Conservation (phyloP, 352 stramenopile genomes). For the Globisporangium lucens region DNA sequence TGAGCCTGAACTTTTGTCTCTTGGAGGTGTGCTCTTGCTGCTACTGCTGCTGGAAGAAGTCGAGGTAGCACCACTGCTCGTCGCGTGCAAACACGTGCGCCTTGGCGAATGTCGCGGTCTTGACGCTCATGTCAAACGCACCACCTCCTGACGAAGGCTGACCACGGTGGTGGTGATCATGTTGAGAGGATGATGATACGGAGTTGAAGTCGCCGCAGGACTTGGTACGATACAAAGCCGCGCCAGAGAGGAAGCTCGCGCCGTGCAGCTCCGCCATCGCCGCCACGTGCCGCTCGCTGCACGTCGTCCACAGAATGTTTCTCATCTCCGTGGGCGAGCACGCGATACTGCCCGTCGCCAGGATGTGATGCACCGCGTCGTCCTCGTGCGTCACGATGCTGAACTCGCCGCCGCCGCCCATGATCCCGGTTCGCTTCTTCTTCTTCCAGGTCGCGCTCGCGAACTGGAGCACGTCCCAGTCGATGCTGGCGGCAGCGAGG, state of each 20-base stretch:
- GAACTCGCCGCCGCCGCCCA: too few relatives aligned
- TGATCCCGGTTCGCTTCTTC: too few relatives aligned
- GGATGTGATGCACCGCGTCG: conserved; percentile 12
- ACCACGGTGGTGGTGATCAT: background rate
- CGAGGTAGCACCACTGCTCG: conserved; percentile 51
- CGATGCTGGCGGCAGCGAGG: too few relatives aligned
- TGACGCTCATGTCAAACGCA: conserved; percentile 25
- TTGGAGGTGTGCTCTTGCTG: conserved; percentile 6
- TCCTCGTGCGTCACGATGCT: too few relatives aligned
- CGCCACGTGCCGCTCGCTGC: conserved; percentile 17
- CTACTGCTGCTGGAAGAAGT: conserved; percentile 17
- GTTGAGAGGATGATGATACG: background rate
- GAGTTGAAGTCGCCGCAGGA: background rate
- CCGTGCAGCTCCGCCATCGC: conserved; percentile 32
- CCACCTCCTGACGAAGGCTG: background rate
- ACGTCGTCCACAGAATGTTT: conserved; percentile 25
- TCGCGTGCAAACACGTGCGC: conserved; percentile 39
- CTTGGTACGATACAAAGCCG: conserved; percentile 21
- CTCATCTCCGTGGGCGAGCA: conserved; percentile 33
- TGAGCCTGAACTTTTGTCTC: conserved; percentile 23
- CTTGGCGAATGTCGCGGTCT: conserved; percentile 29
- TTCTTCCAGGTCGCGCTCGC: too few relatives aligned
- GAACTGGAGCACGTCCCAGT: too few relatives aligned
- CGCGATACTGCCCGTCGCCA: conserved; percentile 21
- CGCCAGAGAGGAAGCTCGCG: conserved; percentile 27